Evolutionary conservation across 306 rosid genomes (phyloP).

Genomic region (Glycine soja): DNA sequence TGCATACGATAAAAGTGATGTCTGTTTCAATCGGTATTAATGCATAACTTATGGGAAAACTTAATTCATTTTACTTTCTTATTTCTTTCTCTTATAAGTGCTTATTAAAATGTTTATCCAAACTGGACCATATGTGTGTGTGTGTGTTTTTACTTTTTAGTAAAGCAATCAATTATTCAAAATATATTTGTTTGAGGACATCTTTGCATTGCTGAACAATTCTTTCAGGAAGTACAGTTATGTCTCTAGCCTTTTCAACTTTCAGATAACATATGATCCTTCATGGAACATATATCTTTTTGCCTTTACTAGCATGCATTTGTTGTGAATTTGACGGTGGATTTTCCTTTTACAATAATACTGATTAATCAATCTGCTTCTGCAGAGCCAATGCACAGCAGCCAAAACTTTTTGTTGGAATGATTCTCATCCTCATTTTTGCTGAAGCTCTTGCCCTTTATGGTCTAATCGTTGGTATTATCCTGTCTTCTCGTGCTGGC

Average conservation of each 20-base stretch:
- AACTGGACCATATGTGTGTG: too few relatives aligned
- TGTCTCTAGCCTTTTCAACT: not conserved
- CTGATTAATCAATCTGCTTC: not conserved
- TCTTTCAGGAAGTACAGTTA: not conserved
- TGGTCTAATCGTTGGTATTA: constrained; percentile 28
- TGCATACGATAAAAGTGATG: too few relatives aligned
- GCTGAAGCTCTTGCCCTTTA: constrained; percentile 33
- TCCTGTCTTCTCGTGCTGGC: constrained; percentile 35
- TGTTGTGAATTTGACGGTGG: not conserved
- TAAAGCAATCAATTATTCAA: not conserved
- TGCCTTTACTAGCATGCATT: constrained; percentile 8
- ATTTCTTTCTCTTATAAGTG: not conserved
- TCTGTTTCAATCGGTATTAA: too few relatives aligned
- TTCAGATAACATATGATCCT: not conserved
- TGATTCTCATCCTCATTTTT: constrained; percentile 32
- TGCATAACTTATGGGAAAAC: too few relatives aligned
- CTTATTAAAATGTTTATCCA: not conserved
- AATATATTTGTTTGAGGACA: not conserved
- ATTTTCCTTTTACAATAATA: not conserved
- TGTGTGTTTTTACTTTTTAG: not conserved
- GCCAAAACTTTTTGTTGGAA: constrained; percentile 34
- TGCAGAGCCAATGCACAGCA: constrained; percentile 32
- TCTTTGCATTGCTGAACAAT: not conserved
- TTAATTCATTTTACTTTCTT: not conserved
- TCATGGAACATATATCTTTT: not conserved